Base-by-base conservation (phyloP, 2,329 filamentous ascomycete genomes). In the Colletotrichum lupini region DNA sequence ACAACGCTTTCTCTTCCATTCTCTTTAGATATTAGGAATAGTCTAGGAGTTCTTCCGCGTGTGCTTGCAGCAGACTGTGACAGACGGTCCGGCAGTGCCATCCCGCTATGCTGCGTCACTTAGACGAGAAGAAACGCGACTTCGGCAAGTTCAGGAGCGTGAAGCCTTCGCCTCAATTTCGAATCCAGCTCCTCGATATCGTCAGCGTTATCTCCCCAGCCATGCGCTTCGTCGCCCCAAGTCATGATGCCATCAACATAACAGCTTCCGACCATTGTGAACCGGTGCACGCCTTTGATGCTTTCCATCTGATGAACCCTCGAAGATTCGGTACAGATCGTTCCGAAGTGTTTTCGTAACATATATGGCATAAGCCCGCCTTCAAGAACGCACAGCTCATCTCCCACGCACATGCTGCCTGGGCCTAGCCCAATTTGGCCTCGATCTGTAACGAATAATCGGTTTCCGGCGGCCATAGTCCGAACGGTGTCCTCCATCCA, bases 191-290 rank as follows among this genome's bases (percentile, higher is more conserved):
- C 46, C 19, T 60, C 68, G 1, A 4, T 32, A 0, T 61, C 56
- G 5, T 6, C 16, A 4, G 63, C 9, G 9, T 60, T 42, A 5
- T 60, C 55, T 14, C 11, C 32, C 5, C n/a, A 1, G 2, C 49
- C 4, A 16, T 1, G 14, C 1, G 6, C 24, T 30, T 59, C 68
- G 14, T 22, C 5, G 1, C 64, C 68, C 64, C 64, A 61, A 3
- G 61, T 35, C 72, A 74, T 74, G 19, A 60, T 53, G 14, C 68
- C 68, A 1, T 72, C 68, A 2, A 56, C 49, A 16, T 64, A 74
- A 14, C 72, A 68, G 1, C 52, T 73, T 12, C 72, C 72, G 1
- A 74, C 24, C 68, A 73, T 64, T 1, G 24, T 56, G 8, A n/a
- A 49, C 8, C 42, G 42, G 8, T 49, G 16, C 3, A 24, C 19